A percentile compares a stretch with the other conserved stretches of the same genome.
These are phyloP conservation scores for Mortierella sp. DNA, from an alignment of 371 early-diverging fungal genomes.

Conservation along the genomic window DNA sequence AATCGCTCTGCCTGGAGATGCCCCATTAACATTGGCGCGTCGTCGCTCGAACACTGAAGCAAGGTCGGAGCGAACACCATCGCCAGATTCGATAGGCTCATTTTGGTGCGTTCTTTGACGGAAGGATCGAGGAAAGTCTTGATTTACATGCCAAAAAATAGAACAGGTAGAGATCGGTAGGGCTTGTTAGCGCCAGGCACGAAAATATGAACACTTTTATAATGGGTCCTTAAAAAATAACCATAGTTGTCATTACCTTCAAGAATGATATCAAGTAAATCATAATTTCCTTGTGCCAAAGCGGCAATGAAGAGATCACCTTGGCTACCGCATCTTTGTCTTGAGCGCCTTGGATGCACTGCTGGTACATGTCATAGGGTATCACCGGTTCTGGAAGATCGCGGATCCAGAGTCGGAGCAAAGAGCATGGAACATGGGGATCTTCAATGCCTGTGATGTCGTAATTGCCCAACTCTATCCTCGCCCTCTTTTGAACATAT, in stretches of 20 bases:
- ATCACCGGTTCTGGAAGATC: slow-evolving; percentile 94
- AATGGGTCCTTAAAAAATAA: no score
- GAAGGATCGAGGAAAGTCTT: slow-evolving; percentile 80
- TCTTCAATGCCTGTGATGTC: slow-evolving; percentile 80
- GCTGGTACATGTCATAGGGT: slow-evolving; percentile 81
- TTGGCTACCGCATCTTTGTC: slow-evolving; percentile 65
- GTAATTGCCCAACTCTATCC: slow-evolving; percentile 87
- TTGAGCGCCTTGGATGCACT: slow-evolving; percentile 71
- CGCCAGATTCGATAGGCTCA: slow-evolving; percentile 91
- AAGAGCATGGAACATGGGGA: slow-evolving; percentile 92
- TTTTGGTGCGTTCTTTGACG: slow-evolving; percentile 80
- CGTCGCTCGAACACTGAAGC: slow-evolving; percentile 82
- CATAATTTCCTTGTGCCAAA: slow-evolving; percentile 80
- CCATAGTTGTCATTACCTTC: slow-evolving; percentile 72
- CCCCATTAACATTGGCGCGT: slow-evolving; percentile 46
- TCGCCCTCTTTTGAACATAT: slow-evolving; percentile 62
- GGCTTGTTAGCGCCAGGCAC: no score
- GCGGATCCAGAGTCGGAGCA: slow-evolving; percentile 93
- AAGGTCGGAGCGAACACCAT: slow-evolving; percentile 98
- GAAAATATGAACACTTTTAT: no score
- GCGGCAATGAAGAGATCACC: slow-evolving; percentile 77
- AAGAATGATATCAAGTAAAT: slow-evolving; percentile 86
- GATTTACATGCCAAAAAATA: no score
- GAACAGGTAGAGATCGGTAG: no score
- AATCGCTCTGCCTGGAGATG: slow-evolving; percentile 50